Base-by-base conservation (phyloP, 495 filamentous ascomycete genomes). In the Penicilliopsis zonata region DNA sequence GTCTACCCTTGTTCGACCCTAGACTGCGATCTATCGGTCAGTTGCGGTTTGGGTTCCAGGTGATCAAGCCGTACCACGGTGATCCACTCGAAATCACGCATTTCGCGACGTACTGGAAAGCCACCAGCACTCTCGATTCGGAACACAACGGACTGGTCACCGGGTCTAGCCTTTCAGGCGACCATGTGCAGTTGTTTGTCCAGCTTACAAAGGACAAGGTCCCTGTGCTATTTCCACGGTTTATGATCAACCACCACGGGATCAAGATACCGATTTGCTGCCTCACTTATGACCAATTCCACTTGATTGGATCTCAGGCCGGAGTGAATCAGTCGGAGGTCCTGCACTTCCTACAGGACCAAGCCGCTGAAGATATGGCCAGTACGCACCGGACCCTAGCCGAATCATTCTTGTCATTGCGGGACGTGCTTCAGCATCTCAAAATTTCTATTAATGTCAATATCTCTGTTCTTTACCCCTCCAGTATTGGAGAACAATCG, bases 71-170 rank as follows among this genome's bases (percentile, higher is more conserved):
- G 2, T 98, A 95, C 57, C 76, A 77, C 40, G 88, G 92, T n/a
- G 78, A 80, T 38, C 84, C 92, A 2, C 60, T 96, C 22, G 92
- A 96, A 51, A 94, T 98, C 33, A 92, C 88, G 1, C 83, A 94
- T 42, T 96, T 96, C 49, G 90, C 93, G 34, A 96, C 90, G 2
- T 98, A 98, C 56, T 98, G 90, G 90, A 96, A 94, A 57, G 88
- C 87, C 1, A 98, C 92, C 3, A 94, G 83, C 46, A 84, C 92
- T 37, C 61, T 86, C 26, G 84, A 93, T 47, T 72, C 75, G 10
- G 79, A 82, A 33, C 80, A 83, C 26, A 86, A 67, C 49, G 80
- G 82, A 25, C 72, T 95, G 18, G 84, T 98, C 17, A 96, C 90
- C 2, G 90, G 90, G 5, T 96, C 92, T 17, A 95, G 88, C 56